These are phyloP conservation scores for Talaromyces sp. DNA, from an alignment of 2,329 filamentous ascomycete genomes.

Conservation along the genomic window DNA sequence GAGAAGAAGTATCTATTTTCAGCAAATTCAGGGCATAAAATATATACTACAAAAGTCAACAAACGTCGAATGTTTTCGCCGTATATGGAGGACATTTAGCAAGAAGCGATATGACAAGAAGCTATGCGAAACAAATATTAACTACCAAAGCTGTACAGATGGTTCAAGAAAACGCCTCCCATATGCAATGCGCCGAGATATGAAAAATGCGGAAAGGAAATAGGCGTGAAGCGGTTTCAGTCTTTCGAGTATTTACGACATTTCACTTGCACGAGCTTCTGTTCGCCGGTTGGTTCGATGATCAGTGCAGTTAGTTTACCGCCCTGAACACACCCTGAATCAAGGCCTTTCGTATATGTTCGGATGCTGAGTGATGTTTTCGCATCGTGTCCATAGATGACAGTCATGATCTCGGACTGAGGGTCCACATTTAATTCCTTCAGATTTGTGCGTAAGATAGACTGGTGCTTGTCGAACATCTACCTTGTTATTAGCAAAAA, in stretches of 20 bases:
- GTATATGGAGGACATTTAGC: no score
- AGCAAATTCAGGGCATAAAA: no score
- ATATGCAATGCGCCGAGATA: constrained; percentile 7
- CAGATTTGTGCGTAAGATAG: constrained; percentile 28
- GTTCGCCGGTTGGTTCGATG: constrained; percentile 60
- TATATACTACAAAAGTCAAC: no score
- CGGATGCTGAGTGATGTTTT: constrained; percentile 68
- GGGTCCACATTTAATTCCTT: constrained; percentile 20
- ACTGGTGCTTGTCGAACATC: constrained; percentile 57
- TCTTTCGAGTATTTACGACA: constrained; percentile 39
- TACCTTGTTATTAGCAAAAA: constrained; percentile 18
- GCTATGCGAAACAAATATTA: background rate
- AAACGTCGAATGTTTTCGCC: no score
- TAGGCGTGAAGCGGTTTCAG: background rate
- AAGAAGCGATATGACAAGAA: background rate
- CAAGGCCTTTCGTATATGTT: constrained; percentile 79
- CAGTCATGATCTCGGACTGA: constrained; percentile 57
- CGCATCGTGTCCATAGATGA: constrained; percentile 88
- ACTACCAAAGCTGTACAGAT: background rate
- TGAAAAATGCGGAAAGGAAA: background rate
- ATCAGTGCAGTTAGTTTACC: constrained; percentile 76
- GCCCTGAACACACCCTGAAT: constrained; percentile 79
- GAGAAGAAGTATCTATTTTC: no score
- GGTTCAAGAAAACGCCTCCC: background rate
- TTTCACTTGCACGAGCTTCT: constrained; percentile 46